Evolutionary conservation across 2,329 filamentous ascomycete genomes (phyloP), one percentile per base, ranked within the genome.

Genomic region (Clarireedia homoeocarpa): DNA sequence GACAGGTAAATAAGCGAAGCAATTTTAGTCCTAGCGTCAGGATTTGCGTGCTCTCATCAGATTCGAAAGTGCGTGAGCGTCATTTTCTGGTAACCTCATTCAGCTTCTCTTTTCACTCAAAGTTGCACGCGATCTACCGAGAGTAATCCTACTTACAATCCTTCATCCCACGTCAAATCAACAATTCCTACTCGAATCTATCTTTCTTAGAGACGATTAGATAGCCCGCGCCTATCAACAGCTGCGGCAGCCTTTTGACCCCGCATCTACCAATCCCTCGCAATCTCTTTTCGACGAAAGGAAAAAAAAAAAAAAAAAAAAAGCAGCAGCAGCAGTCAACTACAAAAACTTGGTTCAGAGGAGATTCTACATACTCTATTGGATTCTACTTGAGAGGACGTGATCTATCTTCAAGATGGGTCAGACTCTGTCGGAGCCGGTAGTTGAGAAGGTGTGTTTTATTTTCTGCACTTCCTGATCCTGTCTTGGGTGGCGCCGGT

Each of bases 381-480:
- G 55, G 58, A 59, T 62, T 63, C 62, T 58, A 63, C 59, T 62
- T 63, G 62, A 67, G 63, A 63, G 57, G 57, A 48, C 51, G 24
- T 49, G 57, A 60, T 56, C 57, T 55, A 56, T 56, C 55, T 49
- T 58, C 60, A 70, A 63, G 51, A 99, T 99, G 94, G 94, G 94
- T 83, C 94, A 99, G 81, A 99, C 94, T 75, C 86, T 99, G 71
- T 97, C 92, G 70, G 94, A 99, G 81, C 94, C 94, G 70, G 91
- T 99, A 70, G 88, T 96, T 74, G 94, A 97, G 73, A 99, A 99
- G 91, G 94, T 99, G 82, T 72, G 82, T 74, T 58, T 30, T 36
- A 14, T 17, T 9, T 46, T 49, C 55, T 47, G 42, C 55, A 45
- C 51, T 53, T 48, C 55, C 58, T 54, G 15, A 42, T 23, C 15